Base-by-base conservation (phyloP, 2,329 filamentous ascomycete species). In the Reticulascus tulasneorum region DNA sequence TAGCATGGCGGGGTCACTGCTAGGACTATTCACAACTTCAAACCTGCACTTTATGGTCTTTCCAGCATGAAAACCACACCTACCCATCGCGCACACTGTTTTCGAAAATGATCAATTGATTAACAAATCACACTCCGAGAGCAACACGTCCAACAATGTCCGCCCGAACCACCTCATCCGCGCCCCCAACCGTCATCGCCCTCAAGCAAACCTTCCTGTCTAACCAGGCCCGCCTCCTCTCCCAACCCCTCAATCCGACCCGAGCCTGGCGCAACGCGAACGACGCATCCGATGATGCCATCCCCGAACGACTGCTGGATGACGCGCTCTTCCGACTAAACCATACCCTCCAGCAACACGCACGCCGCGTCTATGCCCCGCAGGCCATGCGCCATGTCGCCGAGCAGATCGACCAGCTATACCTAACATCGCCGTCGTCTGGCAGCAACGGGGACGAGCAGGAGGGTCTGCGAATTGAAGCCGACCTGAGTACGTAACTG, bases 371-470 rank as follows among this genome's bases (percentile, higher is more conserved):
- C 6, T 86, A 86, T 54, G 73, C 79, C 12, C 73, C 80, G 0
- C 79, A 84, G 48, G 80, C 82, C n/a, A 77, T 73, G 33, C 73
- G 82, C 23, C 80, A 85, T 49, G 73, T 87, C 13, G 82, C 83
- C 3, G 82, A 86, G 63, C 83, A 88, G 62, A 78, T 88, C 26
- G 80, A 85, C 57, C 60, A 62, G 30, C 61, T 84, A 28, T 87
- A 86, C 55, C 71, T 72, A 56, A 28, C 33, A 9, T 61, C 65
- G 26, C 61, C 63, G 2, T 47, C 48, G 5, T 52, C 52, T 2
- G 42, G 47, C 10, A 42, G 46, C 3, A 48, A 37, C 1, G 58
- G 59, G 6, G 60, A 63, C 11, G 62, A 60, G 5, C 66, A 70
- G 24, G 63, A 58, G 29, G 64, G 60, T 1, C 55, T 69, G 17